Conservation (phyloP, 371 early-diverging fungal genomes). For the Mortierella sp. region DNA sequence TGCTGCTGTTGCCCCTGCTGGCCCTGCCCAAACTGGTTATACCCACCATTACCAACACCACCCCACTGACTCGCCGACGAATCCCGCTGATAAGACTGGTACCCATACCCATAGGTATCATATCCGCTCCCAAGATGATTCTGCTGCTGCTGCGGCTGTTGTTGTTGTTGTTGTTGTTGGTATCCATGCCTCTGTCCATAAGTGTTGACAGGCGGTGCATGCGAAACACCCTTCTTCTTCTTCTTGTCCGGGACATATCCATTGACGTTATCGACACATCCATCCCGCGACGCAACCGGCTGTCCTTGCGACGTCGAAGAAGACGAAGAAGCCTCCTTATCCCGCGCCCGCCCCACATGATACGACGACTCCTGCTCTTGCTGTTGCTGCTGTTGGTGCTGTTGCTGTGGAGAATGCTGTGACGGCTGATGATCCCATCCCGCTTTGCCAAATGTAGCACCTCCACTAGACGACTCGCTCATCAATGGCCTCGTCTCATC, state of each 20-base stretch:
- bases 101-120: slow-evolving; percentile 49
- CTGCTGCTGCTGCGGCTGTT: slow-evolving; percentile 3
- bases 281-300: slow-evolving; percentile 30
- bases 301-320: background rate
- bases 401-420: background rate
- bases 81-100: slow-evolving; percentile 48
- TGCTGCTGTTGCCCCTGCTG: slow-evolving; percentile 8
- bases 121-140: slow-evolving; percentile 12
- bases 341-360: background rate
- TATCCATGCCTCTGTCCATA: background rate
- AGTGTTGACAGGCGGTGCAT: background rate
- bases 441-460: slow-evolving; percentile 41
- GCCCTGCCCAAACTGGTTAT: slow-evolving; percentile 10
- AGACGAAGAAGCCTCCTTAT: slow-evolving; percentile 20
- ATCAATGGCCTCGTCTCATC: slow-evolving; percentile 38
- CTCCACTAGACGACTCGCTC: slow-evolving; percentile 35
- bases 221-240: slow-evolving; percentile 31
- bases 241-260: slow-evolving; percentile 44
- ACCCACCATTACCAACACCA: background rate
- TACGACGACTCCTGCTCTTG: background rate
- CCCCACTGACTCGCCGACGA: slow-evolving; percentile 7
- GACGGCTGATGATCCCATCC: slow-evolving; percentile 31
- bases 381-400: background rate
- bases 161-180: slow-evolving; percentile 14
- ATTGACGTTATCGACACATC: slow-evolving; percentile 53